phyloP scores from a whole-genome alignment of 805 yeast genomes.

The Brettanomyces custersianus region DNA sequence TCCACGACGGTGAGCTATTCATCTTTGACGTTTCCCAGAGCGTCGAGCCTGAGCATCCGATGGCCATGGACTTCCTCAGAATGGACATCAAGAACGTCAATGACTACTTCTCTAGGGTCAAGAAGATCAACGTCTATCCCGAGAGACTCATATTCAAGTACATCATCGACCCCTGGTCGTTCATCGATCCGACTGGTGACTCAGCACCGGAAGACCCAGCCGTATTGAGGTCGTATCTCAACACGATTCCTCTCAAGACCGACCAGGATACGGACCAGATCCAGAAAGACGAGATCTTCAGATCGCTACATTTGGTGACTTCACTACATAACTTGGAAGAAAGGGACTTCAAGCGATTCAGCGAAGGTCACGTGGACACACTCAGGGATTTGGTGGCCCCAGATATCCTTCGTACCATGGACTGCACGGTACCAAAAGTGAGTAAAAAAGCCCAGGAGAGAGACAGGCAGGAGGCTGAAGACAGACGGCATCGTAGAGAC shows the following conservation, averaged over 20 bases:
- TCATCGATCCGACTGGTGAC: conserved; percentile 21
- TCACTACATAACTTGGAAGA: conserved; percentile 82
- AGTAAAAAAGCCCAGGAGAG: conserved; percentile 24
- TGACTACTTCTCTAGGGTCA: conserved; percentile 66
- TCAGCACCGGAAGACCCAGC: conserved; percentile 30
- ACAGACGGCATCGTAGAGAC: conserved; percentile 1
- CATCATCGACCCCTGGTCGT: conserved; percentile 41
- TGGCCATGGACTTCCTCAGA: conserved; percentile 87
- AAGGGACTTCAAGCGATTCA: conserved; percentile 73
- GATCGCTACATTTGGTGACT: conserved; percentile 70
- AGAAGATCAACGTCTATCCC: conserved; percentile 67
- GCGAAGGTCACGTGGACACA: conserved; percentile 73
- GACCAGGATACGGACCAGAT: conserved; percentile 46
- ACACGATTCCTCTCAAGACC: conserved; percentile 48
- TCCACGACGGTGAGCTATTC: conserved; percentile 69
- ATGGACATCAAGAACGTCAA: conserved; percentile 97
- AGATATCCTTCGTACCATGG: conserved; percentile 19
- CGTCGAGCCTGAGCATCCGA: conserved; percentile 97
- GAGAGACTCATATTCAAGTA: conserved; percentile 78
- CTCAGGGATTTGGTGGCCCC: conserved; percentile 55
- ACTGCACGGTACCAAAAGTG: conserved; percentile 14
- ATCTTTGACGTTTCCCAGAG: conserved; percentile 96
- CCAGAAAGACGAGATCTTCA: conserved; percentile 72
- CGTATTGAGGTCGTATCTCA: conserved; percentile 34
- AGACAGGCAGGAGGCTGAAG: conserved; percentile 12